Evolutionary conservation across 176 grass and related monocot species (phyloP), one percentile per base, ranked within the genome.

Genomic region (Alloteropsis semialata): DNA sequence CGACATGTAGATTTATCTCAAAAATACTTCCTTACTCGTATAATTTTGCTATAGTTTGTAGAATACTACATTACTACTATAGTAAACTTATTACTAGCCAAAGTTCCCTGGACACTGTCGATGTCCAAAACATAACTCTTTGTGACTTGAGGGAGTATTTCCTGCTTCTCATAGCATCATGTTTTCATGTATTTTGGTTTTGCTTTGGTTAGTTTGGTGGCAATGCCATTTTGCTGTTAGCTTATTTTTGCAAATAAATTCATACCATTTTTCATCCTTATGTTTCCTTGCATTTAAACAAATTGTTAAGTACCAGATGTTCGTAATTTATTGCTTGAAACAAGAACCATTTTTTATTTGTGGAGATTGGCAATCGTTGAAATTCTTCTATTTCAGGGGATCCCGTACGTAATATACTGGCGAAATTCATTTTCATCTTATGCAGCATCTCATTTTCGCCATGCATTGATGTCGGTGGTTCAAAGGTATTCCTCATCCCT

Each of bases 331-430:
- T 46, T 29, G 12, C 3, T 71, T 84, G 18, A 78, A 49, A 16
- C 39, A 28, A 29, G n/a, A 80, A 63, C 28, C 37, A 79, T 29
- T 39, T 66, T 46, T 65, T 58, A 17, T 85, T 72, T 72, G 15
- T 28, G 61, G 17, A 82, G 49, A 39, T 63, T 88, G 1, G 29
- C 62, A 65, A 54, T 61, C 62, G 9, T 34, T 42, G 68, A 25
- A 61, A 39, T 78, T 82, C 21, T 79, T 69, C 74, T 45, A 70
- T 81, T 87, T 90, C 85, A 99, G 96, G 96, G 96, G 51, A 90
- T 99, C 25, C 96, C 93, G 42, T 99, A 99, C 37, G 96, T 99
- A 43, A 99, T 99, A 90, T 99, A 99, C 77, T 99, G 96, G 96
- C 90, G 89, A 85, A 99, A 88, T 87, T 85, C 89, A 70, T 96